phyloP scores from a whole-genome alignment of 768 basidiomycete species.

The Neoboletus subvelutipes region DNA sequence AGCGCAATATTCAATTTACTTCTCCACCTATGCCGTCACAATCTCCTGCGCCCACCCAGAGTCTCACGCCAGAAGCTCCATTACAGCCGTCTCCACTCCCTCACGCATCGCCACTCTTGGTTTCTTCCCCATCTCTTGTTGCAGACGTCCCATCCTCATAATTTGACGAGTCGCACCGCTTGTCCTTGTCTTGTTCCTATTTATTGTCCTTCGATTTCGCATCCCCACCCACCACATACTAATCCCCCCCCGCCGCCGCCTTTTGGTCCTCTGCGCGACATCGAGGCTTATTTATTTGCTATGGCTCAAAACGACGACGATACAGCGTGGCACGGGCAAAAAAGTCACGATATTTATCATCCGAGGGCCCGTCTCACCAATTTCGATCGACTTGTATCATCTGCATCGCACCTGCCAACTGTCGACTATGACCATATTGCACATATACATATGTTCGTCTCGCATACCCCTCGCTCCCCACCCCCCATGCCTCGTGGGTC shows the following conservation, averaged over 20 bases:
- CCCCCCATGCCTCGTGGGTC: conserved; percentile 15
- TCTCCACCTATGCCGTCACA: conserved; percentile 33
- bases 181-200: conserved; percentile 25
- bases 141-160: conserved; percentile 23
- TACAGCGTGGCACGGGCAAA: conserved; percentile 20
- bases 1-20: too few species aligned
- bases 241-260: conserved; percentile 4
- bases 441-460: conserved; percentile 26
- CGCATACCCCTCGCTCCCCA: conserved; percentile 17
- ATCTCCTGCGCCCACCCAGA: conserved; percentile 25
- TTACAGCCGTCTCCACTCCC: conserved; percentile 25
- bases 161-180: background rate
- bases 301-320: conserved; percentile 30
- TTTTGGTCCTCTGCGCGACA: conserved; percentile 23
- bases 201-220: conserved; percentile 30
- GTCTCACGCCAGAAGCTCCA: conserved; percentile 27
- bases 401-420: conserved; percentile 23
- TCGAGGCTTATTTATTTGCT: conserved; percentile 33
- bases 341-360: conserved; percentile 28
- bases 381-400: conserved; percentile 29
- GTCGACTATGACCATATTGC: conserved; percentile 33
- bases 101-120: conserved; percentile 30
- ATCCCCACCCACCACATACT: conserved; percentile 8
- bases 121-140: conserved; percentile 23
- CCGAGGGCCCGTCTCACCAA: conserved; percentile 8